These are phyloP conservation scores for Corylus americana DNA, from an alignment of 306 rosid species.

Conservation along the genomic window DNA sequence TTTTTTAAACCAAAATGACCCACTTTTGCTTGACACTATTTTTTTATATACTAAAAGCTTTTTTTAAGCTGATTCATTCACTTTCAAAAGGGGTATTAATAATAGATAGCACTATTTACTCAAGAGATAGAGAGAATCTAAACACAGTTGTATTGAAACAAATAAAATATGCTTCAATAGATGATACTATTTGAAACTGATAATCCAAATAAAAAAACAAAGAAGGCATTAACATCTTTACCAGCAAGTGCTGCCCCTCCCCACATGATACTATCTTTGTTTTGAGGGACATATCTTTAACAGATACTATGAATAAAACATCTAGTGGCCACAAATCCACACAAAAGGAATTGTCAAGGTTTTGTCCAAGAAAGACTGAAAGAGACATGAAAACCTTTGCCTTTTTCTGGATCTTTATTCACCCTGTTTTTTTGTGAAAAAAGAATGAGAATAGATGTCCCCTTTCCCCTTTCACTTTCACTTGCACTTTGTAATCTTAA, in stretches of 20 bases:
- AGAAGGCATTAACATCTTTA: neutral
- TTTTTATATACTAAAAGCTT: too few relatives aligned
- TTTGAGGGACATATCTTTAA: slow-evolving; percentile 28
- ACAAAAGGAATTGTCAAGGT: slow-evolving; percentile 21
- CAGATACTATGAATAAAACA: slow-evolving; percentile 36
- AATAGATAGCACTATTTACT: too few relatives aligned
- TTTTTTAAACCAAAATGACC: too few relatives aligned
- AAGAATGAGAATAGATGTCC: slow-evolving; percentile 52
- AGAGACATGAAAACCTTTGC: slow-evolving; percentile 27
- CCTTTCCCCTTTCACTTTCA: slow-evolving; percentile 22
- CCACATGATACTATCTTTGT: slow-evolving; percentile 35
- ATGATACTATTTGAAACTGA: neutral
- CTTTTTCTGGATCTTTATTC: slow-evolving; percentile 14
- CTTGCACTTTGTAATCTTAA: slow-evolving; percentile 32
- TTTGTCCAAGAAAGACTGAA: slow-evolving; percentile 10
- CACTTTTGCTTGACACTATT: too few relatives aligned
- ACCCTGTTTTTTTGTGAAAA: slow-evolving; percentile 26
- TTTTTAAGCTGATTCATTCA: too few relatives aligned
- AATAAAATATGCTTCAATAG: too few relatives aligned
- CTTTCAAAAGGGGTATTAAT: too few relatives aligned
- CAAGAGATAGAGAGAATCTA: too few relatives aligned
- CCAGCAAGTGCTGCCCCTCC: slow-evolving; percentile 24
- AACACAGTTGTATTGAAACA: neutral
- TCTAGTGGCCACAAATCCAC: slow-evolving; percentile 42
- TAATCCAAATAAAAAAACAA: slow-evolving; percentile 25